A percentile compares a stretch with the other conserved stretches of the same genome.
phyloP scores from a whole-genome alignment of 139 green algal genomes.

The Yamagishiella unicocca region DNA sequence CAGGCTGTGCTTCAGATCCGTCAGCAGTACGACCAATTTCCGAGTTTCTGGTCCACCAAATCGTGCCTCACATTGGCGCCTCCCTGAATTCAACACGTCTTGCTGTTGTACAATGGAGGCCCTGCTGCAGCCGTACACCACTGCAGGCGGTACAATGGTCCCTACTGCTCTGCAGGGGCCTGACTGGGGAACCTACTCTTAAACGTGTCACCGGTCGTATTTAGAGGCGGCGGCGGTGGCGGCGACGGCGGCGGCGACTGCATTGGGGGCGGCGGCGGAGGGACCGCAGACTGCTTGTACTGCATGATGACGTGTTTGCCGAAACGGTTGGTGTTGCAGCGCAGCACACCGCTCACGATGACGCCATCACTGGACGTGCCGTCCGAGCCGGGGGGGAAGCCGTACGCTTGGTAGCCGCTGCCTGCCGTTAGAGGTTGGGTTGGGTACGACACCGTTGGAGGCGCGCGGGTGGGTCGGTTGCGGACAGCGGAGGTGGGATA shows the following conservation, averaged over 20 bases:
- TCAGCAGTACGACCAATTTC: too few species aligned
- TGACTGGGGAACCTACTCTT: not conserved
- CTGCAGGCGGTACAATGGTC: too few species aligned
- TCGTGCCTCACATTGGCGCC: too few species aligned
- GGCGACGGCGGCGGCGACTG: constrained; percentile 17
- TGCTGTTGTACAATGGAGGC: too few species aligned
- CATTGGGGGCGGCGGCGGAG: not conserved
- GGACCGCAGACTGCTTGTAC: constrained; percentile 2
- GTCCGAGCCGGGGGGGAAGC: constrained; percentile 30
- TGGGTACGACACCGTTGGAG: not conserved
- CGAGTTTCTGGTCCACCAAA: too few species aligned
- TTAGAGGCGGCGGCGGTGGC: not conserved
- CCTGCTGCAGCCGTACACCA: too few species aligned
- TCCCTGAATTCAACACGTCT: too few species aligned
- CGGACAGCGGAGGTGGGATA: not conserved
- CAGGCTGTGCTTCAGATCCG: too few species aligned
- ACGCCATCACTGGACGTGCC: not conserved
- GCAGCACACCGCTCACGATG: not conserved
- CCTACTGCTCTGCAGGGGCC: too few species aligned
- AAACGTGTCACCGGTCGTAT: not conserved
- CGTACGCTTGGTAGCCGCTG: constrained; percentile 25
- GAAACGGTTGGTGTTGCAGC: constrained; percentile 37
- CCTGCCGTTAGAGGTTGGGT: not conserved
- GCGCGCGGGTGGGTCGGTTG: not conserved
- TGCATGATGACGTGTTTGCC: constrained; percentile 38